Evolutionary conservation across 805 yeast species (phyloP), one percentile per base, ranked within the genome.

Genomic region (Debaryomyces castellii): DNA sequence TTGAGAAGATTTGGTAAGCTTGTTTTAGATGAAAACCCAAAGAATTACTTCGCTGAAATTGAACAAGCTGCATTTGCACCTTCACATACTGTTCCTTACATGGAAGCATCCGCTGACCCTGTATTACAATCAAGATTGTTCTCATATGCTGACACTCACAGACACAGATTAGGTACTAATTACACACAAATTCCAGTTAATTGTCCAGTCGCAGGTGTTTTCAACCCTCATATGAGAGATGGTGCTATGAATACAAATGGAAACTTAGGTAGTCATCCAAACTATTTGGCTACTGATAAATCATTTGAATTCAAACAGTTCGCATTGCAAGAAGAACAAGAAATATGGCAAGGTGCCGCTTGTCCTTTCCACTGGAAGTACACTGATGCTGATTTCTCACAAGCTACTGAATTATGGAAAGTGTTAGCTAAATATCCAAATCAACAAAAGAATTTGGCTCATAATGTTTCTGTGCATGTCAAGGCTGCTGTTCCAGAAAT

Each of bases 181-280:
- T 89, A 85, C 68, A 77, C 79, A 40, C 92, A 87, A 68, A 84
- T 89, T 47, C 96, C 96, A n/a, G 90, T 87, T 56, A 89, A 89
- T 66, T 86, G 95, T 67, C 96, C 96, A 47, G 67, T 72, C 33
- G 57, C 74, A 40, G 76, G 74, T 42, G 74, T 71, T 20, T 73
- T 55, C 62, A 69, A 69, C 63, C 96, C 96, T 23, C 83, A 82
- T 57, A 78, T 83, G 56, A 81, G 96, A 71, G 96, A 89, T 63
- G 96, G 96, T 66, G 78, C 82, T 39, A 83, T 85, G 90, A 53
- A 43, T 43, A 74, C 72, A 41, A 68, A 72, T 56, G 77, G 77
- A 45, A 89, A 89, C 71, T 78, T 84, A 60, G 96, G 95, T 34
- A 69, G 78, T 45, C 80, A 81, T 52, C 94, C 96, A 63, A 86